phyloP scores from a whole-genome alignment of 1,284 basidiomycete species.

The Stygiomarasmius scandens region DNA sequence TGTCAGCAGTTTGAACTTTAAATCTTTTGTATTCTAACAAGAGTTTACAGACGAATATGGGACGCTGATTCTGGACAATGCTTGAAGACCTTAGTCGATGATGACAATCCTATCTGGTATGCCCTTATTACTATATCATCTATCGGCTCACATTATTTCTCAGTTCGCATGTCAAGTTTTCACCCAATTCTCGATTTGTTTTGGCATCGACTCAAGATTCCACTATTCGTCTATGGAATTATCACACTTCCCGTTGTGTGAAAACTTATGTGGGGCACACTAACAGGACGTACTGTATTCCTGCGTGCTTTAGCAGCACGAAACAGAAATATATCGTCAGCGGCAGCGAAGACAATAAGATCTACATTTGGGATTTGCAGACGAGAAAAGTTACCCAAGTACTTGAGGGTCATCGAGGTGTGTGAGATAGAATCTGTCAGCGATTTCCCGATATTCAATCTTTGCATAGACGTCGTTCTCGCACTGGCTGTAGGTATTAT shows the following conservation, averaged over 20 bases:
- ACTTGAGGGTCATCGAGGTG: constrained; percentile 82
- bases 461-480: constrained; percentile 66
- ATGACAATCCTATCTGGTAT: constrained; percentile 91
- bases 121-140: constrained; percentile 23
- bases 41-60: constrained; percentile 90
- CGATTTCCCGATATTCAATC: constrained; percentile 6
- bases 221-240: constrained; percentile 92
- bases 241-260: constrained; percentile 87
- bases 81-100: constrained; percentile 94
- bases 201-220: constrained; percentile 91
- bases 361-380: constrained; percentile 93
- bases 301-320: constrained; percentile 61
- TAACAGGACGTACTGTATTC: constrained; percentile 80
- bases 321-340: constrained; percentile 74
- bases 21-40: constrained; percentile 1
- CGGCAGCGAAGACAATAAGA: constrained; percentile 88
- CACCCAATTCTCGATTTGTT: constrained; percentile 89
- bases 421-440: constrained; percentile 19
- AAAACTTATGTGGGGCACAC: constrained; percentile 89
- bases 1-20: constrained; percentile 58
- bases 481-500: constrained; percentile 65
- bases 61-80: constrained; percentile 96
- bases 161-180: constrained; percentile 86
- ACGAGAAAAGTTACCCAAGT: constrained; percentile 74
- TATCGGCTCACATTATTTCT: background rate